These are phyloP conservation scores for Smallanthus sonchifolius DNA, from an alignment of 129 eudicot species.

Conservation along the genomic window DNA sequence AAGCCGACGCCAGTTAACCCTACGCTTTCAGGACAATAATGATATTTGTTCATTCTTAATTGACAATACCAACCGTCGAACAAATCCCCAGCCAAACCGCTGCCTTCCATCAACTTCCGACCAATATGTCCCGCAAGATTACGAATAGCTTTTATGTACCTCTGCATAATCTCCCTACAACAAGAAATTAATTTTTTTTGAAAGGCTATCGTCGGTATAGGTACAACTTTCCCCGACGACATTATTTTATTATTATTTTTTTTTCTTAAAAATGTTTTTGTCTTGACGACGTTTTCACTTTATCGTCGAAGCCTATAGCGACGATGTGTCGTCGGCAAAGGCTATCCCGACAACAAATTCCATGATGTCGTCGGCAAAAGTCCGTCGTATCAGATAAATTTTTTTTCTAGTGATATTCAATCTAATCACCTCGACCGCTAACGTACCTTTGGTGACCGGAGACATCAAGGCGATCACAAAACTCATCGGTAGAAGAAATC, in stretches of 20 bases:
- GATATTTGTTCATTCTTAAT: not conserved
- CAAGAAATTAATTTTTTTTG: too few species aligned
- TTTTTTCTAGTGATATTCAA: too few species aligned
- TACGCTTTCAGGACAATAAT: not conserved
- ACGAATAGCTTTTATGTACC: not conserved
- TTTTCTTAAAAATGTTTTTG: too few species aligned
- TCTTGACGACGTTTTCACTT: too few species aligned
- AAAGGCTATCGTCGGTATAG: too few species aligned
- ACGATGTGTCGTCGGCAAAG: too few species aligned
- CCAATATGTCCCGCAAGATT: not conserved
- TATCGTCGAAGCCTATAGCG: too few species aligned
- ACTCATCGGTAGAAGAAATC: not conserved
- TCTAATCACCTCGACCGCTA: not conserved
- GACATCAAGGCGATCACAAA: conserved; percentile 1
- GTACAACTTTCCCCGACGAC: too few species aligned
- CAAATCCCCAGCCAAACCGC: not conserved
- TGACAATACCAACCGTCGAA: not conserved
- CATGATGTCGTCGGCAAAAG: too few species aligned
- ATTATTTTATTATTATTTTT: too few species aligned
- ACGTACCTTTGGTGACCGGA: not conserved
- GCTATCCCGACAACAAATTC: too few species aligned
- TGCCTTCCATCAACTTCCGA: not conserved
- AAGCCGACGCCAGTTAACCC: not conserved
- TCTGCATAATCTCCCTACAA: not conserved
- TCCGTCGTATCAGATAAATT: too few species aligned